A percentile compares a stretch with the other conserved stretches of the same genome.
Conservation (phyloP, 179 eudicot genomes). For the Heliamphora pulchella region DNA sequence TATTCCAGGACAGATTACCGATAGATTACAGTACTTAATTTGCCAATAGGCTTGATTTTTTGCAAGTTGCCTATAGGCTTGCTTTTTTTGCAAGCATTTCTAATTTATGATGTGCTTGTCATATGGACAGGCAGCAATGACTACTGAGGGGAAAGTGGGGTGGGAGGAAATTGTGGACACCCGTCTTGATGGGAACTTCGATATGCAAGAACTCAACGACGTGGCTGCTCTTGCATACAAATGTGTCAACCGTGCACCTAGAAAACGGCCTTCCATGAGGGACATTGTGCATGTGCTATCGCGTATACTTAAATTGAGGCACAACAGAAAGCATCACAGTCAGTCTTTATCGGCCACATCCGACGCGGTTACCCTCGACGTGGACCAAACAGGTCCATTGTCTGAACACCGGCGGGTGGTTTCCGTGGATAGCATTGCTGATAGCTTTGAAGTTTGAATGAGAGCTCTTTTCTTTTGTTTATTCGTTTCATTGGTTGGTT, state of each 20-base stretch:
- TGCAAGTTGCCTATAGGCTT: too few species aligned
- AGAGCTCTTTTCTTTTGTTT: not conserved
- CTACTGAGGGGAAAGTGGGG: constrained; percentile 68
- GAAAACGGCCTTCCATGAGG: constrained; percentile 82
- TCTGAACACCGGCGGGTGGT: constrained; percentile 48
- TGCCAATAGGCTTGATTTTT: too few species aligned
- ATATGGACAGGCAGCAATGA: constrained; percentile 76
- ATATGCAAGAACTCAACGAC: constrained; percentile 63
- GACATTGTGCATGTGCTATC: constrained; percentile 79
- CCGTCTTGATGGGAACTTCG: constrained; percentile 68
- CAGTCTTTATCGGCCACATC: constrained; percentile 44
- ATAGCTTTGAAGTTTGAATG: constrained; percentile 28
- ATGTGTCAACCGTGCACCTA: constrained; percentile 58
- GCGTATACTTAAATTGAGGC: constrained; percentile 44
- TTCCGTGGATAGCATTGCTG: constrained; percentile 54
- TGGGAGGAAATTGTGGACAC: constrained; percentile 96
- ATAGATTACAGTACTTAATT: too few species aligned
- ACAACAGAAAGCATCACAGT: constrained; percentile 36
- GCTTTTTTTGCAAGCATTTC: not conserved
- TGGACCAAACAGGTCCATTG: constrained; percentile 33
- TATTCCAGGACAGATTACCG: too few species aligned
- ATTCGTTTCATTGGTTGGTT: not conserved
- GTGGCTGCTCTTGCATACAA: constrained; percentile 80
- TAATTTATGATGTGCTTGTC: not conserved
- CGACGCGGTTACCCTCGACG: constrained; percentile 44